Base-by-base conservation (phyloP, 2,329 filamentous ascomycete species). In the Bisporella sp. region DNA sequence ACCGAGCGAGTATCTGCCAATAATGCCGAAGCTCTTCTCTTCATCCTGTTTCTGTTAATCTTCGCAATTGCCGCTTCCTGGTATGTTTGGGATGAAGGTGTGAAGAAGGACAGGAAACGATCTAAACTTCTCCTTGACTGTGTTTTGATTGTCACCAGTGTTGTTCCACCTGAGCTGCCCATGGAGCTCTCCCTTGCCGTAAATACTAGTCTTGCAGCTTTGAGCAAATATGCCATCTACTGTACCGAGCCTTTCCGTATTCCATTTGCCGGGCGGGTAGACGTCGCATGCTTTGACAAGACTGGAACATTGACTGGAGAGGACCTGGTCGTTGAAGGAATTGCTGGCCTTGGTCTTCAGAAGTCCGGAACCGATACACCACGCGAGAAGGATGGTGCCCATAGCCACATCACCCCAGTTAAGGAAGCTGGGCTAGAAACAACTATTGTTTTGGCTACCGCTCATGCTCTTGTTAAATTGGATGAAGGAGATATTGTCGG, bases 171-270 rank as follows among this genome's bases (percentile, higher is more conserved):
- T 1, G 93, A 99, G 71, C 75, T 99, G 55, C 93, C 93, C 9
- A 99, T 99, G 93, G 95, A 99, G 66, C 79, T 99, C 47, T 96
- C 88, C 70, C 75, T 99, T 62, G 95, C 95, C 45, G 95, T 99
- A 67, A 99, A 99, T 73, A 99, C 93, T 9, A 95, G 89, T 77
- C 73, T 99, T 68, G 91, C 93, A 46, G 92, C 93, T 31, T 76
- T 99, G 37, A 95, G 91, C 71, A 95, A 92, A 69, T 92, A 85
- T 60, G 93, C 95, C 54, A 99, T 99, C 62, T 99, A 96, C 76
- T 99, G 93, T 67, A 99, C 93, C 2, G 95, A 99, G 68, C 93
- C 93, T 31, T 99, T 99, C 82, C 85, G 93, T 50, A 99, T 99
- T 62, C 95, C 95, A 1, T 97, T 87, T 61, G 95, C 91, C 58